Percentiles rank a stretch among this genome's conserved stretches.
Evolutionary conservation across 306 rosid species (phyloP).

Genomic region (Dicorynia guianensis): DNA sequence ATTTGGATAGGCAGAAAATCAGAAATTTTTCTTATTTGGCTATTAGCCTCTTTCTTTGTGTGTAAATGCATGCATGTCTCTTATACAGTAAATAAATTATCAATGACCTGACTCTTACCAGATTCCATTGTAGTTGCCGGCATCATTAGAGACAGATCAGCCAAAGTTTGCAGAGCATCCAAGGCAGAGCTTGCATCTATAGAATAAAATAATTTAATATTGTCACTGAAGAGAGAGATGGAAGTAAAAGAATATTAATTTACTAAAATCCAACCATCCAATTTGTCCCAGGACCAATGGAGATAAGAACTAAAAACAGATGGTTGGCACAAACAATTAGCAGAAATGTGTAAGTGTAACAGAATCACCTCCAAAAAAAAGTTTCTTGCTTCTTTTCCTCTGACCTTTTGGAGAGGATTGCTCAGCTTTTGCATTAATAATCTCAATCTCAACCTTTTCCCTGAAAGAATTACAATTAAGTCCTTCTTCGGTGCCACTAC

Average conservation of each 20-base stretch:
- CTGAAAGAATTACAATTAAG: conserved; percentile 50
- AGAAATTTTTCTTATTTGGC: background rate
- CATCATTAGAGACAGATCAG: conserved; percentile 82
- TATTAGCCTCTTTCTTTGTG: background rate
- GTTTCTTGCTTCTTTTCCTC: conserved; percentile 68
- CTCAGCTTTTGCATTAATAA: conserved; percentile 59
- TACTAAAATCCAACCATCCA: conserved; percentile 29
- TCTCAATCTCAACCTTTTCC: conserved; percentile 64
- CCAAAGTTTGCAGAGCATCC: conserved; percentile 88
- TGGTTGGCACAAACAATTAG: conserved; percentile 24
- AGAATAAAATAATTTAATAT: conserved; percentile 28
- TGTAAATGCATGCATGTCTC: background rate
- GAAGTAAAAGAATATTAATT: conserved; percentile 14
- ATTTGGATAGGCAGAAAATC: background rate
- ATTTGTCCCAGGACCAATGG: conserved; percentile 10
- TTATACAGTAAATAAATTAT: conserved; percentile 5
- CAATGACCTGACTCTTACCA: conserved; percentile 57
- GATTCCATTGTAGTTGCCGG: conserved; percentile 71
- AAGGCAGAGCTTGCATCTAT: conserved; percentile 70
- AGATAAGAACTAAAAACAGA: conserved; percentile 31
- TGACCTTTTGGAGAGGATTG: conserved; percentile 56
- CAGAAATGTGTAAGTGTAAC: conserved; percentile 22
- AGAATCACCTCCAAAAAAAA: conserved; percentile 72
- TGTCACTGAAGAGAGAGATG: conserved; percentile 31
- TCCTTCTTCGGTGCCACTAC: conserved; percentile 91